phyloP scores from a whole-genome alignment of 2,329 filamentous ascomycete species.

The Ophiostoma ulmi region DNA sequence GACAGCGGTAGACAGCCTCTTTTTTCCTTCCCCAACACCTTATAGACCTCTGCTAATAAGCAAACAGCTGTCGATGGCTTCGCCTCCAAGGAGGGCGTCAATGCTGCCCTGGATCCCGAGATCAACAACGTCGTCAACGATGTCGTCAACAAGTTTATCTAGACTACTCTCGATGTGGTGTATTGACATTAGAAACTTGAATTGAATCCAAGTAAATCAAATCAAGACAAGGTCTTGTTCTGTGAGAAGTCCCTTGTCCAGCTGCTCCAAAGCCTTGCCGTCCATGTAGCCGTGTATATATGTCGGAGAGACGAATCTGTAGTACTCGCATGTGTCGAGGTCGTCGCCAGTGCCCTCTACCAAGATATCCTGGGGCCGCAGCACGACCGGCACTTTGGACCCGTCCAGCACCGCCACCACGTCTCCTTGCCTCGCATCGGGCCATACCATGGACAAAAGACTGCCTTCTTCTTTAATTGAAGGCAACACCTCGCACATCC shows the following conservation, averaged over 20 bases:
- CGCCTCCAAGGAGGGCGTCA: slow-evolving; percentile 34
- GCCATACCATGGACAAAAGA: slow-evolving; percentile 17
- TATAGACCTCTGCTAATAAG: not conserved
- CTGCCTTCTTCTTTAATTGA: not conserved
- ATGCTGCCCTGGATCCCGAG: slow-evolving; percentile 33
- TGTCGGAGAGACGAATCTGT: not conserved
- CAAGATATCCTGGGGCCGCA: slow-evolving; percentile 1
- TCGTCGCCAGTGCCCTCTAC: not conserved
- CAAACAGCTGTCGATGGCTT: not conserved
- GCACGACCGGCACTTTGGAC: slow-evolving; percentile 22
- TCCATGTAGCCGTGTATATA: not conserved
- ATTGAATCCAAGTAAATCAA: not conserved
- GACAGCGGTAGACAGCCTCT: slow-evolving; percentile 32
- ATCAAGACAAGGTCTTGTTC: slow-evolving; percentile 1
- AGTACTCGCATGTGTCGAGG: not conserved
- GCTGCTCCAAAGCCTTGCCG: not conserved
- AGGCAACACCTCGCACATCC: not conserved
- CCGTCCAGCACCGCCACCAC: slow-evolving; percentile 23
- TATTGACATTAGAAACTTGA: not conserved
- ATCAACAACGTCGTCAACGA: slow-evolving; percentile 37
- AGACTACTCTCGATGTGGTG: not conserved
- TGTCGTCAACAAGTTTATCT: slow-evolving; percentile 33
- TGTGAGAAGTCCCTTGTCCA: not conserved
- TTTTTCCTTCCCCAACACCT: slow-evolving; percentile 7
- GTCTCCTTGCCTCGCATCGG: slow-evolving; percentile 16